phyloP scores from a whole-genome alignment of 1,284 basidiomycete species.

The Ceratobasidium sp. region DNA sequence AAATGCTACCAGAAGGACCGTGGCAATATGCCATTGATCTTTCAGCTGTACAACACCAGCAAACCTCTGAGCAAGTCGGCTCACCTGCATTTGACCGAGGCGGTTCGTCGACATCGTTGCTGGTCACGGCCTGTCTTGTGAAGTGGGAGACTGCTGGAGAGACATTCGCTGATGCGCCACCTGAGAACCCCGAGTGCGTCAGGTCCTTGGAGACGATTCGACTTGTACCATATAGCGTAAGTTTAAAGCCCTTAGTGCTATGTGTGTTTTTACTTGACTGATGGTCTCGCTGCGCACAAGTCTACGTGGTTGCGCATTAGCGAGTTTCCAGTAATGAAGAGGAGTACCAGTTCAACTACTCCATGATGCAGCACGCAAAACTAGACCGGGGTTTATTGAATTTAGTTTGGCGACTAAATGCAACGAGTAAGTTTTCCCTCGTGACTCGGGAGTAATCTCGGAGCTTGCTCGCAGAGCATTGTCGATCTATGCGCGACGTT shows the following conservation, averaged over 20 bases:
- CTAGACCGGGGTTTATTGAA: neutral
- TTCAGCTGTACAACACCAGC: slow-evolving; percentile 3
- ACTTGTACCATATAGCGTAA: slow-evolving; percentile 23
- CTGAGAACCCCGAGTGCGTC: slow-evolving; percentile 33
- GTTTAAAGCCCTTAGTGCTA: neutral
- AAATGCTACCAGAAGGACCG: slow-evolving; percentile 14
- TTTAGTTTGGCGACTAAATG: neutral
- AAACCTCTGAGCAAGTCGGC: neutral
- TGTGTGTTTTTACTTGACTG: neutral
- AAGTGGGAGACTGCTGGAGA: slow-evolving; percentile 24
- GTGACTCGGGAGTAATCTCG: slow-evolving; percentile 39
- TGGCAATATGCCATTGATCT: slow-evolving; percentile 33
- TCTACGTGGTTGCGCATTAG: slow-evolving; percentile 32
- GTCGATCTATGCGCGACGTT: too few species aligned
- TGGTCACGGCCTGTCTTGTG: slow-evolving; percentile 18
- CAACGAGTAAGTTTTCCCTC: neutral
- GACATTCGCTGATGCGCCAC: slow-evolving; percentile 24
- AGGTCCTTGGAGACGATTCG: slow-evolving; percentile 13
- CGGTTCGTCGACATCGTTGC: slow-evolving; percentile 5
- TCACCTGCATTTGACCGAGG: slow-evolving; percentile 27
- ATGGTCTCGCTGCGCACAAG: neutral
- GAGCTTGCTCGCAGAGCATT: slow-evolving; percentile 8
- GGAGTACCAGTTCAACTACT: neutral
- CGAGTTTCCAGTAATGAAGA: slow-evolving; percentile 29
- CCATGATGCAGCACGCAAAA: neutral